These are phyloP conservation scores for Eutrema salsugineum DNA, from an alignment of 441 rosid genomes.

Conservation along the genomic window DNA sequence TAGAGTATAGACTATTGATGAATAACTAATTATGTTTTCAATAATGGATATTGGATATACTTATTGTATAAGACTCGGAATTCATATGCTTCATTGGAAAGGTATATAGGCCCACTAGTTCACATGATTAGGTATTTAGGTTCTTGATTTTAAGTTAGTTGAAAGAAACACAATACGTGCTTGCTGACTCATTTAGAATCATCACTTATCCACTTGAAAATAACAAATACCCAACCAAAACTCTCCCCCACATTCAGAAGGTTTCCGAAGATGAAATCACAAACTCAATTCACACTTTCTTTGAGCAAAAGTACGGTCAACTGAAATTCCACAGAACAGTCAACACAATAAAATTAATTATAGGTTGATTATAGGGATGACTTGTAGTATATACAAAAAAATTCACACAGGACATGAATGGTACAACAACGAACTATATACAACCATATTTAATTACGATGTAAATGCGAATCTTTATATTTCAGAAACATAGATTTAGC, in stretches of 20 bases:
- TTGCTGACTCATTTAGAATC: neutral
- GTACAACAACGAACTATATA: conserved; percentile 4
- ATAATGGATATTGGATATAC: neutral
- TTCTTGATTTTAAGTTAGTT: neutral
- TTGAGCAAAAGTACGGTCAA: conserved; percentile 8
- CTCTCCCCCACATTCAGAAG: neutral
- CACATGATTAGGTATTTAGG: conserved; percentile 21
- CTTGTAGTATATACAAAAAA: neutral
- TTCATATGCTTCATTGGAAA: neutral
- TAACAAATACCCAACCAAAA: neutral
- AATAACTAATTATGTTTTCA: neutral
- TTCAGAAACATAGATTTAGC: conserved; percentile 9
- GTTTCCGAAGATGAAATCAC: neutral
- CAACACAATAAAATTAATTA: neutral
- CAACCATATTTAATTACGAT: neutral
- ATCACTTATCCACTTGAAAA: neutral
- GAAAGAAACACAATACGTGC: conserved; percentile 3
- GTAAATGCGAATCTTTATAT: conserved; percentile 10
- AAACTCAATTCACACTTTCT: neutral
- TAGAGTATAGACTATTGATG: neutral
- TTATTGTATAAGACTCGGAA: neutral
- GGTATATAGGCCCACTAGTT: neutral
- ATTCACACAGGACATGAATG: neutral
- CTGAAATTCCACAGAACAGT: neutral
- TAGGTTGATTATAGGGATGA: neutral